phyloP scores from a whole-genome alignment of 2,329 filamentous ascomycete species.

The Colletotrichum australisinense region DNA sequence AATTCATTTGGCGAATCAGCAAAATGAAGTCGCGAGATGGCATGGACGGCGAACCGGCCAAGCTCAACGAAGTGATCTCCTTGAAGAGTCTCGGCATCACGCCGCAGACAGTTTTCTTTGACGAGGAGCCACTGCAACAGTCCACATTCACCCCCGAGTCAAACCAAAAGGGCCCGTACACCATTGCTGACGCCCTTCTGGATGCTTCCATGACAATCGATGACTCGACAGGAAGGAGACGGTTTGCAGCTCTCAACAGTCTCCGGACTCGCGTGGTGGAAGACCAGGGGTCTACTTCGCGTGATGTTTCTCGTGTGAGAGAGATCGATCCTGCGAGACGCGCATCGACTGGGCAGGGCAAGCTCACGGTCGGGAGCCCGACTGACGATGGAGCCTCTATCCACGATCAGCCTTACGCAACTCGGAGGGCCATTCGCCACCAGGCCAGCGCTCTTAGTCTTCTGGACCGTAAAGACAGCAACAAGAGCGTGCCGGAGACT shows the following conservation, averaged over 20 bases:
- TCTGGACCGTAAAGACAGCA: conserved; percentile 68
- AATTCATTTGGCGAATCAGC: conserved; percentile 91
- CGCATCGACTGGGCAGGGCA: conserved; percentile 45
- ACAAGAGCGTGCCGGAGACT: conserved; percentile 69
- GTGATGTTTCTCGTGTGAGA: conserved; percentile 42
- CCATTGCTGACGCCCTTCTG: conserved; percentile 88
- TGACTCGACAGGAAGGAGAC: conserved; percentile 67
- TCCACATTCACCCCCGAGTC: conserved; percentile 45
- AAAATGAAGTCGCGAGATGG: conserved; percentile 73
- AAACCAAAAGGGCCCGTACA: conserved; percentile 68
- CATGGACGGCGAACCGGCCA: conserved; percentile 47
- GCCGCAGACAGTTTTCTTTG: conserved; percentile 92
- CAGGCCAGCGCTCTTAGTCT: conserved; percentile 70
- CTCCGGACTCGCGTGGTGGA: conserved; percentile 40
- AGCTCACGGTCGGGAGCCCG: conserved; percentile 39
- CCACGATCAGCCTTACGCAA: conserved; percentile 55
- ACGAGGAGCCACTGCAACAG: conserved; percentile 73
- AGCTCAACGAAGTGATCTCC: conserved; percentile 78
- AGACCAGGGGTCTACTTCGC: conserved; percentile 38
- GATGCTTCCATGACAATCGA: conserved; percentile 93
- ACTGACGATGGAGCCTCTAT: conserved; percentile 49
- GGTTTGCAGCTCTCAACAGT: conserved; percentile 62
- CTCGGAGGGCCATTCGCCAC: conserved; percentile 62
- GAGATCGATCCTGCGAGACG: conserved; percentile 52
- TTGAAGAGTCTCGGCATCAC: conserved; percentile 82